Base-by-base conservation (phyloP, 768 basidiomycete species). In the Phallus indusiatus region DNA sequence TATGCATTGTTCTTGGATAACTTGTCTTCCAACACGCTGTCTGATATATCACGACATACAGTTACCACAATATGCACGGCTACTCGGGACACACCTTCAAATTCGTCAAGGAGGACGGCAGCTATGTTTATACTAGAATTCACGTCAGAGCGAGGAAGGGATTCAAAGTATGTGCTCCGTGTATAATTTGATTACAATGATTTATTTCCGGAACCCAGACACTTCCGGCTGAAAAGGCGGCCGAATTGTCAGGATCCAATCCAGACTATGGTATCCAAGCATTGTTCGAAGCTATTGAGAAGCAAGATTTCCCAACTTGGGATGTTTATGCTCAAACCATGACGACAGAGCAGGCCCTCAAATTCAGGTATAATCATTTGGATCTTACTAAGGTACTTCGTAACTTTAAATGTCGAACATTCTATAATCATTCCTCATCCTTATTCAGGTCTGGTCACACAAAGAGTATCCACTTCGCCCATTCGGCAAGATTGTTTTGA, bases 61-160 rank as follows among this genome's bases (percentile, higher is more conserved):
- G 57, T n/a, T 94, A 76, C 75, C 84, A 89, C 73, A 76, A 85
- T 62, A 77, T 84, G 83, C 90, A 97, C 73, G 94, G 93, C 1
- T 96, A 94, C 78, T 90, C 89, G 53, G 90, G 94, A 16, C 92
- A 96, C 79, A 86, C 94, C 34, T 90, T 79, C 79, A 90, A 94
- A 71, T 83, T 93, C 72, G 78, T 88, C 72, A 92, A 93, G 74
- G 81, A 76, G 1, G 84, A 94, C 54, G 92, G 91, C 50, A 81
- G 85, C 49, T 90, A 86, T 69, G 82, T 85, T 36, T 98, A 96
- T 71, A 82, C 85, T 60, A 92, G 96, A 72, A 80, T 94, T 66
- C 94, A 96, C 72, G 66, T 89, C 69, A 83, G 79, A 24, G 79
- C 81, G 58, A 85, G 91, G 60, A 79, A 83, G 37, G 94, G 94